Percentiles rank a stretch among this genome's conserved stretches.
Conservation (phyloP, 2,329 filamentous ascomycete genomes). For the Colletotrichum brevisporum region DNA sequence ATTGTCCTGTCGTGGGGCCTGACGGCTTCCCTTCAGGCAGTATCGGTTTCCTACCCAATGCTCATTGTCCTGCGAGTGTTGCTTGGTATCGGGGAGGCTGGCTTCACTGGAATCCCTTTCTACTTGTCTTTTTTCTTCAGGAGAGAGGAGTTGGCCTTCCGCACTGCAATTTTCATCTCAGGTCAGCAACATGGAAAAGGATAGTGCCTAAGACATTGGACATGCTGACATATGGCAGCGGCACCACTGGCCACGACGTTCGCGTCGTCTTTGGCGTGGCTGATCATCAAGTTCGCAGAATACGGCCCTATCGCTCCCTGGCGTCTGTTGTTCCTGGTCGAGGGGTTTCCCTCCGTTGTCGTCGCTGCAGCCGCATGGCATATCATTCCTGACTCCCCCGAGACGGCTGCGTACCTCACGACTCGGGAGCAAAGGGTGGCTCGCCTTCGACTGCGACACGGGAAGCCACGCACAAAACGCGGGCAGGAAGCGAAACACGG, state of each 20-base stretch:
- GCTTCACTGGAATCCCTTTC: constrained; percentile 74
- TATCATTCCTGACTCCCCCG: constrained; percentile 82
- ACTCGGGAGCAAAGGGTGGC: constrained; percentile 78
- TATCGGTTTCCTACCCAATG: constrained; percentile 74
- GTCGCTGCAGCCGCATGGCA: constrained; percentile 81
- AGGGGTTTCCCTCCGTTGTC: constrained; percentile 87
- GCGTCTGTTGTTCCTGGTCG: constrained; percentile 87
- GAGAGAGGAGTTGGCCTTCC: constrained; percentile 81
- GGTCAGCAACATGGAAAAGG: constrained; percentile 53
- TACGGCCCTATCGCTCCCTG: constrained; percentile 81
- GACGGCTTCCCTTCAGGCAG: constrained; percentile 79
- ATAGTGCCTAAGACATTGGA: constrained; percentile 50
- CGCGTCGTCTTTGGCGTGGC: constrained; percentile 83
- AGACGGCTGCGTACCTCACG: constrained; percentile 74
- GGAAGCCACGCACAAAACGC: constrained; percentile 50
- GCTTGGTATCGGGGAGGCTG: constrained; percentile 75
- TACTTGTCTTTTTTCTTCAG: constrained; percentile 77
- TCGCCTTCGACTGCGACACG: constrained; percentile 73
- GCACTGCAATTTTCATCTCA: constrained; percentile 89
- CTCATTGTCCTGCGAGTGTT: constrained; percentile 69
- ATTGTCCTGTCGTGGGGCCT: constrained; percentile 86
- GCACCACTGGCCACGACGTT: constrained; percentile 86
- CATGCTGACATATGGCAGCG: constrained; percentile 70
- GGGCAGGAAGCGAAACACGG: constrained; percentile 47
- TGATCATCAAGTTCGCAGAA: constrained; percentile 79